Evolutionary conservation across 495 filamentous ascomycete species (phyloP).

Genomic region (Trichoderma erinaceum): DNA sequence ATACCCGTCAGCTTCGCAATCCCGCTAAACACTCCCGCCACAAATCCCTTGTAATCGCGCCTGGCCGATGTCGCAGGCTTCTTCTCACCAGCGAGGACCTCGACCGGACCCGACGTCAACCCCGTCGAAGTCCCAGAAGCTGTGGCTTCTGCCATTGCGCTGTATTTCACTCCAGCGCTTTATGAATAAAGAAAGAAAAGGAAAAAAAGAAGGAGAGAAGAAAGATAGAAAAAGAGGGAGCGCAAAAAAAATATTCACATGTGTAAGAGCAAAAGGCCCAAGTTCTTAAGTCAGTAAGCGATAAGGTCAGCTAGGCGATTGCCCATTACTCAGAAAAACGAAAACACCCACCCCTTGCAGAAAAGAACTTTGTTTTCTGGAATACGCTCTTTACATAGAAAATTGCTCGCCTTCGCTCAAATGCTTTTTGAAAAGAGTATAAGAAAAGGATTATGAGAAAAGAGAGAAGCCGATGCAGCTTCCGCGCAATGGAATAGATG

Average conservation of each 20-base stretch:
- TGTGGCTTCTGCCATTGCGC: neutral
- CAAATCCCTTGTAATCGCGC: conserved; percentile 80
- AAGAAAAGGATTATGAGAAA: no score
- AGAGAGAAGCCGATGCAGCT: no score
- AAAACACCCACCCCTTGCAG: no score
- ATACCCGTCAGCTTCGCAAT: conserved; percentile 83
- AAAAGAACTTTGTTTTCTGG: no score
- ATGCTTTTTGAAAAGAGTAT: no score
- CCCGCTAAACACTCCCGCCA: conserved; percentile 88
- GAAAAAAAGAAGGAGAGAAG: neutral
- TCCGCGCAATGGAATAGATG: no score
- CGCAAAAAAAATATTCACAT: neutral
- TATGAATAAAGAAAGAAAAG: neutral
- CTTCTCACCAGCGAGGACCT: neutral
- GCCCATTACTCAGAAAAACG: no score
- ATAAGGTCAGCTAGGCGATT: no score
- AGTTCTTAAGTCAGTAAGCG: no score
- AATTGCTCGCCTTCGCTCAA: no score
- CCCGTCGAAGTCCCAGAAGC: neutral
- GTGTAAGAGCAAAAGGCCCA: no score
- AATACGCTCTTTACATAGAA: no score
- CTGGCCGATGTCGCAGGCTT: conserved; percentile 10
- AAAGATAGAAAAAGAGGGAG: neutral
- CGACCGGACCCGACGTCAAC: neutral
- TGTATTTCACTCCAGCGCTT: neutral